Percentiles rank a stretch among this genome's conserved stretches.
These are phyloP conservation scores for Xerocomus amazonicus DNA, from an alignment of 1,284 basidiomycete species.

Conservation along the genomic window DNA sequence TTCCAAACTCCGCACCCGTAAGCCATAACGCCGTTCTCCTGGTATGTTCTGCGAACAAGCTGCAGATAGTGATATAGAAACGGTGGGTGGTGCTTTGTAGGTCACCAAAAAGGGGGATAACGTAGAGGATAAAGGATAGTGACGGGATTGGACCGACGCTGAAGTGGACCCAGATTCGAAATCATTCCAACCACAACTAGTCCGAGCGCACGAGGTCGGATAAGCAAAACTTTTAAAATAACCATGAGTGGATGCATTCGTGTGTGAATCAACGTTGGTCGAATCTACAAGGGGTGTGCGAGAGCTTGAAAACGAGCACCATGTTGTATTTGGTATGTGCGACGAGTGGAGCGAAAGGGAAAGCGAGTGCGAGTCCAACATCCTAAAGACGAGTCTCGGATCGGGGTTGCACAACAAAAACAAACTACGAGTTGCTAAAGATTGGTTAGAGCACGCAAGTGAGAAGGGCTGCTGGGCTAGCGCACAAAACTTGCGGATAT, in stretches of 20 bases:
- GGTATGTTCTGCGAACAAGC: constrained; percentile 24
- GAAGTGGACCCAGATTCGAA: constrained; percentile 1
- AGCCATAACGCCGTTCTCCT: background rate
- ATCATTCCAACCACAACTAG: constrained; percentile 10
- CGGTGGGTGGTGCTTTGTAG: constrained; percentile 31
- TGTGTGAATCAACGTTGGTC: constrained; percentile 18
- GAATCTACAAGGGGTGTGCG: constrained; percentile 25
- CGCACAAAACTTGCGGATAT: constrained; percentile 24
- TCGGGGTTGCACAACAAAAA: constrained; percentile 11
- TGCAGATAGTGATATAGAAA: constrained; percentile 31
- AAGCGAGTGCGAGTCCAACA: constrained; percentile 14
- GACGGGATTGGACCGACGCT: constrained; percentile 6
- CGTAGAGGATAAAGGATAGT: constrained; percentile 3
- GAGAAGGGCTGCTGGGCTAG: constrained; percentile 6
- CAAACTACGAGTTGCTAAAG: constrained; percentile 3
- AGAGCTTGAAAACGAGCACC: background rate
- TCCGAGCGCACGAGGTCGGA: constrained; percentile 20
- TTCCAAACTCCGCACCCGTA: constrained; percentile 10
- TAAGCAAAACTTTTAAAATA: constrained; percentile 14
- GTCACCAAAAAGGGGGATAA: constrained; percentile 21
- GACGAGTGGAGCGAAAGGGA: constrained; percentile 4
- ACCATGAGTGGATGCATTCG: constrained; percentile 1
- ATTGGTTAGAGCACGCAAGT: constrained; percentile 12
- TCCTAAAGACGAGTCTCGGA: constrained; percentile 9
- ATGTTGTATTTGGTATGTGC: background rate